Evolutionary conservation across 208 protist species (phyloP).

Genomic region (Leishmania arabica): DNA sequence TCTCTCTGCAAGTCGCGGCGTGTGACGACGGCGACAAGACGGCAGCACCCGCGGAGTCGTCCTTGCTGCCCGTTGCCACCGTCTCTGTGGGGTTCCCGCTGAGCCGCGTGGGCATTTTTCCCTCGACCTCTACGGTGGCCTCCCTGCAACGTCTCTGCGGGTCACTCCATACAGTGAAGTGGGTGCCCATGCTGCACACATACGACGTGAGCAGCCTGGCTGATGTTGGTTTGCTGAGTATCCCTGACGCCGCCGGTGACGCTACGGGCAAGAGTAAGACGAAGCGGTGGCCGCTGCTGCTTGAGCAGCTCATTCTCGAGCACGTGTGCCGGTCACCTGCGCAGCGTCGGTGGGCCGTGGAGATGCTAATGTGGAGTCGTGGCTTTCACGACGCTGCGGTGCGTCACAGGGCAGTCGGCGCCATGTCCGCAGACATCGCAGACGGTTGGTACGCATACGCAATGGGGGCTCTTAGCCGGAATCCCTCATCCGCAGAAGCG

Average conservation of each 20-base stretch:
- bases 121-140: constrained; percentile 34
- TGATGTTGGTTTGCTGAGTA: constrained; percentile 31
- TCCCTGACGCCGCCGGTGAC: neutral
- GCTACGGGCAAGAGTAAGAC: neutral
- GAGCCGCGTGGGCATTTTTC: constrained; percentile 38
- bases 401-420: constrained; percentile 3
- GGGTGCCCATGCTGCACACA: constrained; percentile 42
- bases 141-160: constrained; percentile 32
- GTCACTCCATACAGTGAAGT: constrained; percentile 30
- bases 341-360: constrained; percentile 23
- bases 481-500: neutral
- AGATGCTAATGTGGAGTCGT: constrained; percentile 25
- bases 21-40: constrained; percentile 5
- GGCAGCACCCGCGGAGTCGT: neutral
- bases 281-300: constrained; percentile 11
- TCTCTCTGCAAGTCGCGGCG: neutral
- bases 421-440: constrained; percentile 11
- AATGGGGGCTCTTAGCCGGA: constrained; percentile 15
- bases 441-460: constrained; percentile 34
- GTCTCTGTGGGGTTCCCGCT: constrained; percentile 46
- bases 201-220: constrained; percentile 37
- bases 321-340: constrained; percentile 27
- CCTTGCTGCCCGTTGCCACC: neutral
- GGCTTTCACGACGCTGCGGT: constrained; percentile 14
- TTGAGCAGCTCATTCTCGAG: constrained; percentile 26